Evolutionary conservation across 1,284 basidiomycete genomes (phyloP), one percentile per base, ranked within the genome.

Genomic region (Volvariella volvacea): DNA sequence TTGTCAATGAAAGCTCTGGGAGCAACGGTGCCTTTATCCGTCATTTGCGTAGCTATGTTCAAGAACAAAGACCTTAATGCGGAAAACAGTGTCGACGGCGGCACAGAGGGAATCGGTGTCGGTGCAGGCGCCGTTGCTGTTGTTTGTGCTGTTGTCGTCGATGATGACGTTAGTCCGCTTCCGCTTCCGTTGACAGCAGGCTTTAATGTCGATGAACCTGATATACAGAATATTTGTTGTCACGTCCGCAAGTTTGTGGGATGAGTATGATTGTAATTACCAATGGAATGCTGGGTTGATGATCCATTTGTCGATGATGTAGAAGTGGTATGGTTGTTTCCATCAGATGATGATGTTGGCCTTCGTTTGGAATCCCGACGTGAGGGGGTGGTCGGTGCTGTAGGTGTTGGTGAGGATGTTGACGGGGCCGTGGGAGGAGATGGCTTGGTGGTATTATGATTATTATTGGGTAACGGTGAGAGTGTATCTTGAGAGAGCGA

Each of bases 1-100:
- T 93, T 93, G 53, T 90, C 84, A 59, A 97, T 84, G 64, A 97
- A 89, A 21, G 88, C 88, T 48, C 84, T 79, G 2, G 93, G 93
- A 1, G 90, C 78, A 36, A 95, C 78, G 4, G 87, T 88, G 47
- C 92, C 93, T 57, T 87, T 85, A 52, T 90, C 86, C 6, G 68
- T 68, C 1, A 83, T 76, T 57, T 87, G 79, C 42, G 72, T 70
- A 22, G 87, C 85, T 54, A 96, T 90, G 58, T 91, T 77, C 19
- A 83, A 62, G 63, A 92, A 97, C n/a, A 97, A 70, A 8, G 92
- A 88, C 49, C 91, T 90, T 38, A 97, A 78, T 15, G 93, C 91
- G 30, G 90, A 86, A 59, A 93, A 86, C 43, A 97, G 79, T 2
- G 88, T 87, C 8, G 34, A 15, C 15, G 85, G 80, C 1, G 88